Evolutionary conservation across 345 rosid species (phyloP).

Genomic region (Geranium brycei): DNA sequence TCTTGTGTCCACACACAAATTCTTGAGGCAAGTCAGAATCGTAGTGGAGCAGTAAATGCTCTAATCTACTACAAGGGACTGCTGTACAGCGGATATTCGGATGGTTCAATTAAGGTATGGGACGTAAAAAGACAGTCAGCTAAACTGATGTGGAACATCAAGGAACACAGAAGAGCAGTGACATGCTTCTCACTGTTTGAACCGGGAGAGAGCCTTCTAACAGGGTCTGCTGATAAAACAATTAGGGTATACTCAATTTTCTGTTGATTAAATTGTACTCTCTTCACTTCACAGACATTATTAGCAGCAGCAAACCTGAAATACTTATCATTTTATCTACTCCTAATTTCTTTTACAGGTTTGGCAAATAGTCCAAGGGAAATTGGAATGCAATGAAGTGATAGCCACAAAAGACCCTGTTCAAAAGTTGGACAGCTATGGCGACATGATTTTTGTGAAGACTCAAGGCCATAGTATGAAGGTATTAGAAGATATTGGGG

Average conservation of each 20-base stretch:
- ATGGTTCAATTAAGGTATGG: conserved; percentile 91
- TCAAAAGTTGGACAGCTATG: conserved; percentile 39
- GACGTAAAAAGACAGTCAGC: conserved; percentile 47
- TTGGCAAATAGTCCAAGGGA: conserved; percentile 60
- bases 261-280: neutral
- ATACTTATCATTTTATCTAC: no score
- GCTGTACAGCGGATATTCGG: conserved; percentile 69
- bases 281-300: no score
- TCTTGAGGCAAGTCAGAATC: conserved; percentile 44
- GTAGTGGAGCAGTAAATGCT: conserved; percentile 71
- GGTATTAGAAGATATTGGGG: conserved; percentile 33
- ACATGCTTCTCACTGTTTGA: conserved; percentile 68
- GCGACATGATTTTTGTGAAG: conserved; percentile 35
- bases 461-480: conserved; percentile 50
- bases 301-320: no score
- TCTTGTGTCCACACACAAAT: conserved; percentile 90
- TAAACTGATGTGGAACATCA: conserved; percentile 43
- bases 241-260: conserved; percentile 34
- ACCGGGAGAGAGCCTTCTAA: conserved; percentile 63
- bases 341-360: conserved; percentile 26
- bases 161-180: conserved; percentile 68
- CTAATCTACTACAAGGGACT: conserved; percentile 79
- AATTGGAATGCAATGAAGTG: conserved; percentile 57
- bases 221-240: conserved; percentile 81
- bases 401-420: conserved; percentile 51